phyloP scores from a whole-genome alignment of 345 rosid genomes.

The Litchi chinensis region DNA sequence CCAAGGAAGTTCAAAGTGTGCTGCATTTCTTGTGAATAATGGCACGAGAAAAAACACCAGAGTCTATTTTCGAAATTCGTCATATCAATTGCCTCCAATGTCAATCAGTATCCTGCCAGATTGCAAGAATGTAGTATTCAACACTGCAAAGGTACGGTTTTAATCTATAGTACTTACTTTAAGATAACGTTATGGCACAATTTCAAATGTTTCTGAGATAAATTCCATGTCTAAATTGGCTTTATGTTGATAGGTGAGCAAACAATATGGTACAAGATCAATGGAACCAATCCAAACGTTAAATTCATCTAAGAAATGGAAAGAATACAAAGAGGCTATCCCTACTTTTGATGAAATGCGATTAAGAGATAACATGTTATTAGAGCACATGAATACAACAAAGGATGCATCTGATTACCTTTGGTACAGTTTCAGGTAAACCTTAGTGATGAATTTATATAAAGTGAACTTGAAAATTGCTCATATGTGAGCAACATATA shows the following conservation, averaged over 20 bases:
- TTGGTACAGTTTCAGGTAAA: conserved; percentile 53
- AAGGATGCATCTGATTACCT: conserved; percentile 59
- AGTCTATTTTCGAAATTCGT: conserved; percentile 28
- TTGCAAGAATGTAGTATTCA: conserved; percentile 40
- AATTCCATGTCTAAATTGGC: no score
- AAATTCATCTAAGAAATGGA: conserved; percentile 30
- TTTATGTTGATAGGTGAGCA: conserved; percentile 31
- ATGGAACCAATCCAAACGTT: conserved; percentile 25
- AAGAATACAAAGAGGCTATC: conserved; percentile 41
- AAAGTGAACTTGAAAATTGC: neutral
- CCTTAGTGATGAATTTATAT: conserved; percentile 17
- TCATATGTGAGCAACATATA: no score
- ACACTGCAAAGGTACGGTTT: conserved; percentile 28
- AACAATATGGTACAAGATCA: conserved; percentile 35
- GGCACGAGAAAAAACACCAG: conserved; percentile 14
- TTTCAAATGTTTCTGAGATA: no score
- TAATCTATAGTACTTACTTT: neutral
- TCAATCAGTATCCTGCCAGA: conserved; percentile 53
- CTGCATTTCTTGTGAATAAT: conserved; percentile 44
- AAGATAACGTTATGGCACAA: no score
- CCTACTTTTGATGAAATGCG: conserved; percentile 34
- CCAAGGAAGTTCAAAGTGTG: conserved; percentile 31
- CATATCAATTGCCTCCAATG: conserved; percentile 33
- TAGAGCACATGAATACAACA: conserved; percentile 48
- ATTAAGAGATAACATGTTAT: conserved; percentile 31